A percentile compares a stretch with the other conserved stretches of the same genome.
These are phyloP conservation scores for Coniochaeta sp. DNA, from an alignment of 2,329 filamentous ascomycete species.

Conservation along the genomic window DNA sequence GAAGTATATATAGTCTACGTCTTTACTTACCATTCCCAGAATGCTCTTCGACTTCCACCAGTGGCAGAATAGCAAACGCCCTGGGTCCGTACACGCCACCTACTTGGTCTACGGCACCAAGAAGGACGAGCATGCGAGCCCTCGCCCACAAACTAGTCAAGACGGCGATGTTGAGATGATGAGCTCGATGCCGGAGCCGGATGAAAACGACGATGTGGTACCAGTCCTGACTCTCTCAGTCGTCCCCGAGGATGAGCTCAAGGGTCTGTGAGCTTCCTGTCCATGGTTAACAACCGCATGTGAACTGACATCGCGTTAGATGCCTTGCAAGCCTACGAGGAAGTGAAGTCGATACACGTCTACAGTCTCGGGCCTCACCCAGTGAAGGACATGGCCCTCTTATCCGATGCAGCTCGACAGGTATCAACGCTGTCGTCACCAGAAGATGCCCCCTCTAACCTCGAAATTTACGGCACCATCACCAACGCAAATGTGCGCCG, in stretches of 20 bases:
- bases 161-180: constrained; percentile 64
- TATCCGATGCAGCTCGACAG: constrained; percentile 64
- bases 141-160: constrained; percentile 21
- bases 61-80: constrained; percentile 66
- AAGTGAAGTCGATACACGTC: constrained; percentile 73
- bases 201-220: constrained; percentile 40
- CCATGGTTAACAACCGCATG: background rate
- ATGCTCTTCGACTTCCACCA: constrained; percentile 84
- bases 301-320: constrained; percentile 36
- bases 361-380: constrained; percentile 74
- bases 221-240: constrained; percentile 56
- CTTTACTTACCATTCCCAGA: constrained; percentile 32
- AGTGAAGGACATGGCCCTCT: constrained; percentile 61
- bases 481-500: constrained; percentile 60
- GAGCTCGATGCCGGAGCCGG: constrained; percentile 54
- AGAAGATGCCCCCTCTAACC: constrained; percentile 52
- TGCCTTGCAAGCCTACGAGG: constrained; percentile 58
- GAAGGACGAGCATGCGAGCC: constrained; percentile 23
- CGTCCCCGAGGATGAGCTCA: constrained; percentile 64
- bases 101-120: constrained; percentile 76
- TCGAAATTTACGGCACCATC: constrained; percentile 65
- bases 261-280: constrained; percentile 37
- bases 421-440: constrained; percentile 45
- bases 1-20: background rate
- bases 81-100: constrained; percentile 78